Conservation (phyloP, 768 basidiomycete species). For the Ramaria sp. region DNA sequence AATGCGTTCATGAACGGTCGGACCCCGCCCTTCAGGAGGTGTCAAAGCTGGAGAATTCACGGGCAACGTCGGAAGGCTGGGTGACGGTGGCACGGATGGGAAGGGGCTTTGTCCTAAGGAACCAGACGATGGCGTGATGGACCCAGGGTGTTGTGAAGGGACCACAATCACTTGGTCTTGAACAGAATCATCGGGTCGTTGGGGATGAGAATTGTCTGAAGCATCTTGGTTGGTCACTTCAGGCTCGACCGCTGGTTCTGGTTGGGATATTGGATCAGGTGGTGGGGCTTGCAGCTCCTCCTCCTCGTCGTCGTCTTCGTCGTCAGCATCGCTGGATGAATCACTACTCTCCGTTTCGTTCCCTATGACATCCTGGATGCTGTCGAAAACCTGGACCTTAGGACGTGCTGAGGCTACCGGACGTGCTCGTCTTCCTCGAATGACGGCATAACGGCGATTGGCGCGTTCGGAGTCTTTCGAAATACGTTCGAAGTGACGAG, state of each 20-base stretch:
- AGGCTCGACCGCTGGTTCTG: neutral
- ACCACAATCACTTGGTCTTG: neutral
- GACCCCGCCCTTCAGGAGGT: slow-evolving; percentile 14
- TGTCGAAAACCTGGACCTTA: slow-evolving; percentile 80
- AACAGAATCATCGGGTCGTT: neutral
- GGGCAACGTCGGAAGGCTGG: slow-evolving; percentile 20
- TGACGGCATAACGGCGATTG: slow-evolving; percentile 74
- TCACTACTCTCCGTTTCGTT: slow-evolving; percentile 71
- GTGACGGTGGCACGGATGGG: slow-evolving; percentile 46
- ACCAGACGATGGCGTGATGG: neutral
- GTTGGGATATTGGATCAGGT: neutral
- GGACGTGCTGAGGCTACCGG: slow-evolving; percentile 85
- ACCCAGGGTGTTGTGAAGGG: neutral
- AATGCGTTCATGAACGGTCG: slow-evolving; percentile 36
- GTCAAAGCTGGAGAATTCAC: slow-evolving; percentile 11
- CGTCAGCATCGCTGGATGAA: slow-evolving; percentile 53
- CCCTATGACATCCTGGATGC: slow-evolving; percentile 81
- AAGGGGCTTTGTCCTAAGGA: slow-evolving; percentile 14
- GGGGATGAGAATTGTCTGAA: neutral
- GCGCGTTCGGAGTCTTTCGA: slow-evolving; percentile 63
- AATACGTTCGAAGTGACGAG: slow-evolving; percentile 85
- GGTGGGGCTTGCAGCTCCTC: slow-evolving; percentile 27
- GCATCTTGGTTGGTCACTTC: neutral
- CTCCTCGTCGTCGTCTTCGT: slow-evolving; percentile 49
- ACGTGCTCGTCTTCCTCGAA: slow-evolving; percentile 76